phyloP scores from a whole-genome alignment of 805 yeast genomes.

The Candida alai region DNA sequence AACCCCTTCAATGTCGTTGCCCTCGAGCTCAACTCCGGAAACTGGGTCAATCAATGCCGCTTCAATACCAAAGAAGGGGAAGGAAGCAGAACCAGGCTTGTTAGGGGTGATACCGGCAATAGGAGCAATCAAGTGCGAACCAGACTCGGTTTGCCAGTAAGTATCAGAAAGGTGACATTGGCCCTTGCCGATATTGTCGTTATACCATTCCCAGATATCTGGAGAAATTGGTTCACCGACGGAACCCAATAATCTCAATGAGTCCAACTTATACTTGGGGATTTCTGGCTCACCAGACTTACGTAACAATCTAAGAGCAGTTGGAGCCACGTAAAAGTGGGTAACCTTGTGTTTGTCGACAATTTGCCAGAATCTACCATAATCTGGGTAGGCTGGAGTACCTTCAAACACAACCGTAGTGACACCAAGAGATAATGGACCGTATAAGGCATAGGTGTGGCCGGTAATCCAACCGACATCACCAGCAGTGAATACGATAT shows the following conservation, averaged over 20 bases:
- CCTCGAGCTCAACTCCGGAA: constrained; percentile 63
- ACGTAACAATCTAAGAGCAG: constrained; percentile 72
- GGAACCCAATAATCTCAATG: constrained; percentile 70
- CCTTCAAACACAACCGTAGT: constrained; percentile 82
- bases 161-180: constrained; percentile 76
- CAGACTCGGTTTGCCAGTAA: constrained; percentile 88
- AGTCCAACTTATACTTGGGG: constrained; percentile 56
- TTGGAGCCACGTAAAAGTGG: constrained; percentile 82
- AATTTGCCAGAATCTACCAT: constrained; percentile 76
- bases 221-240: constrained; percentile 87
- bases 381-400: constrained; percentile 82
- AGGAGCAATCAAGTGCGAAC: constrained; percentile 76
- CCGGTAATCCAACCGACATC: constrained; percentile 94
- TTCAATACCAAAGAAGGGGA: constrained; percentile 81
- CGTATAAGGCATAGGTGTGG: constrained; percentile 78
- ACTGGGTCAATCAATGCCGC: constrained; percentile 72
- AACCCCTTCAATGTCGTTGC: constrained; percentile 77
- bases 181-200: constrained; percentile 64
- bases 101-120: constrained; percentile 72
- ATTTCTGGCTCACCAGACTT: constrained; percentile 67
- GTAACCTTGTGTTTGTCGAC: constrained; percentile 68
- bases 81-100: constrained; percentile 82
- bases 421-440: constrained; percentile 73
- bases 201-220: constrained; percentile 86
- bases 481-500: constrained; percentile 79